Evolutionary conservation across 2,329 filamentous ascomycete genomes (phyloP).

Genomic region (Colletotrichum phormii): DNA sequence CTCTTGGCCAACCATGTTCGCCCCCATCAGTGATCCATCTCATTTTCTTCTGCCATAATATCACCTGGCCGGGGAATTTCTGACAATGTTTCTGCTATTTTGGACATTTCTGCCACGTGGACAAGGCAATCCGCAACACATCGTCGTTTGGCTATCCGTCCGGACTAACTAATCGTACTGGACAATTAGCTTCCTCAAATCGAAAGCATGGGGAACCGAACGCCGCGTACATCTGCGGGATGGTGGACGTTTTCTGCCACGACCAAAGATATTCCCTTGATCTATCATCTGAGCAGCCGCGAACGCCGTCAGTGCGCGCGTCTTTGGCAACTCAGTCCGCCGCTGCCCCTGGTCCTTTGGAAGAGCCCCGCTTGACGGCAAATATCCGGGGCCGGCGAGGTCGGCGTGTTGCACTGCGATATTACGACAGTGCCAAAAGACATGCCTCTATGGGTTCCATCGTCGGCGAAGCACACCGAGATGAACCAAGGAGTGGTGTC

Average conservation of each 20-base stretch:
- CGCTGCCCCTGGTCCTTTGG: constrained; percentile 10
- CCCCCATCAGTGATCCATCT: background rate
- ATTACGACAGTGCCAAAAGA: background rate
- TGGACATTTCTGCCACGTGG: constrained; percentile 2
- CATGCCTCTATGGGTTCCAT: background rate
- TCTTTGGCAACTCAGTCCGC: background rate
- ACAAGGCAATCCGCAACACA: background rate
- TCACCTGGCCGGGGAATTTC: background rate
- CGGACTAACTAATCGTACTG: background rate
- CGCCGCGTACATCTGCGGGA: constrained; percentile 17
- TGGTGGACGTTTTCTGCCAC: background rate
- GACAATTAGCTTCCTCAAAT: background rate
- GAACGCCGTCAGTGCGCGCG: constrained; percentile 21
- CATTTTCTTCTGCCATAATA: constrained; percentile 10
- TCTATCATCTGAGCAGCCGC: constrained; percentile 8
- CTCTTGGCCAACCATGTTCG: background rate
- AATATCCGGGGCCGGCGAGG: constrained; percentile 2
- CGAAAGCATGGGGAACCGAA: constrained; percentile 14
- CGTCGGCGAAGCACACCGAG: background rate
- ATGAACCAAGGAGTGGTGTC: background rate
- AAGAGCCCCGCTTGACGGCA: background rate
- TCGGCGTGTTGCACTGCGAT: constrained; percentile 17
- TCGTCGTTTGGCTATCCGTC: background rate
- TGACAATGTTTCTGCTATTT: background rate
- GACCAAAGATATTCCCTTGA: background rate